Evolutionary conservation across 176 grass and related monocot species (phyloP), one percentile per base, ranked within the genome.

Genomic region (Poa annua): DNA sequence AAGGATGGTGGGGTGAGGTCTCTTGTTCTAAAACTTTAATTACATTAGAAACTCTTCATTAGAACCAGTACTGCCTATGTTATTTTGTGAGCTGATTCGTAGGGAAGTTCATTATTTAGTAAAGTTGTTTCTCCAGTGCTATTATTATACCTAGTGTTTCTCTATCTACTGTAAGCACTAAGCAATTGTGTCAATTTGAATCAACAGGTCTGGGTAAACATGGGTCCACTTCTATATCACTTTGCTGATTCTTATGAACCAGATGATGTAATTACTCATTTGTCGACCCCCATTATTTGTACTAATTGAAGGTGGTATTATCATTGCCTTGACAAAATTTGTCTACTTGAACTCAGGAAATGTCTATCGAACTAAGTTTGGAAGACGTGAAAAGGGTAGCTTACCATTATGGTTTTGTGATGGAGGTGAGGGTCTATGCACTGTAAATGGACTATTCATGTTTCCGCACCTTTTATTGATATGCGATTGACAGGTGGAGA

Each of bases 321-420:
- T 83, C 10, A 87, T 87, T 25, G 11, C 39, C 79, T 29, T 70
- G 66, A 77, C 57, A 65, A 77, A 71, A 79, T 49, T 81, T 90
- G n/a, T 89, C 65, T 83, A 53, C 81, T 86, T 79, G 66, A 54
- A 86, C 79, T 76, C 88, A 99, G 96, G 96, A 99, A 80, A 93
- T 99, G 93, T 99, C 96, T 12, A 87, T 99, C 71, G 96, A 99
- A 81, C 81, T 99, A 81, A 96, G 96, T 88, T 77, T 99, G 85
- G 96, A 99, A 89, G 96, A 99, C 83, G 93, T 99, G 85, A 99
- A 96, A 77, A 99, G 88, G 59, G 74, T 96, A 25, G 89, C 93
- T 84, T 92, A 81, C 66, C 85, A 88, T 85, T 99, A 92, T 76
- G 93, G 96, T 20, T 99, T 99, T 89, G 89, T 88, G 83, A 84